phyloP scores from a whole-genome alignment of 148 eudicot genomes.

The Fagopyrum homotropicum region DNA sequence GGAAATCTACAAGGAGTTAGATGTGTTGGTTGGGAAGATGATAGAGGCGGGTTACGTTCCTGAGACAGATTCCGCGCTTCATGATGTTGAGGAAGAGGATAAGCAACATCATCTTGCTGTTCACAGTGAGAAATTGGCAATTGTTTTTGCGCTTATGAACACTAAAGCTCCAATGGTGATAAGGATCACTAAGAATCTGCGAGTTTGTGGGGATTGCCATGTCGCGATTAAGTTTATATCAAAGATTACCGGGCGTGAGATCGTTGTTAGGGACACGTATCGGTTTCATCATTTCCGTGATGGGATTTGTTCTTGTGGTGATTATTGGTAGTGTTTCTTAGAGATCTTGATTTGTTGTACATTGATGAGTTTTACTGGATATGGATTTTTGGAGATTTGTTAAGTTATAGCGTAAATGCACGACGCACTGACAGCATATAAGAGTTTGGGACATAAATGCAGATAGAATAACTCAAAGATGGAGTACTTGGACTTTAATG shows the following conservation, averaged over 20 bases:
- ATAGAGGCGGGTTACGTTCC: conserved; percentile 62
- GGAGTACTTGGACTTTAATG: neutral
- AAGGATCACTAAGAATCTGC: conserved; percentile 63
- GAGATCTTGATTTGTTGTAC: neutral
- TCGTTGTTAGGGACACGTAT: conserved; percentile 62
- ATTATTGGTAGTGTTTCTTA: conserved; percentile 48
- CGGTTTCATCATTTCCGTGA: conserved; percentile 54
- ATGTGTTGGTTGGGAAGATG: conserved; percentile 52
- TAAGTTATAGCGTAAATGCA: too few species aligned
- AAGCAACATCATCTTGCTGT: conserved; percentile 54
- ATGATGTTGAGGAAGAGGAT: conserved; percentile 80
- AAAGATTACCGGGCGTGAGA: conserved; percentile 46
- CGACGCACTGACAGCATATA: neutral
- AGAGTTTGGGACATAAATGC: neutral
- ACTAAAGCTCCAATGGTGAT: conserved; percentile 33
- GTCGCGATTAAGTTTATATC: conserved; percentile 60
- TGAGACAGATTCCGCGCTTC: conserved; percentile 53
- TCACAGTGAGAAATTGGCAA: conserved; percentile 73
- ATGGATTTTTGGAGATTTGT: neutral
- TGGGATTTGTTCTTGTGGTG: conserved; percentile 69
- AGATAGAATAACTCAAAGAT: too few species aligned
- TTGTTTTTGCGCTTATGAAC: conserved; percentile 50
- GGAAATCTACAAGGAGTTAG: conserved; percentile 52
- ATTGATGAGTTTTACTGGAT: neutral
- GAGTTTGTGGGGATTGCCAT: conserved; percentile 80